These are phyloP conservation scores for Corniculantispora saksenae DNA, from an alignment of 2,329 filamentous ascomycete species.

Conservation along the genomic window DNA sequence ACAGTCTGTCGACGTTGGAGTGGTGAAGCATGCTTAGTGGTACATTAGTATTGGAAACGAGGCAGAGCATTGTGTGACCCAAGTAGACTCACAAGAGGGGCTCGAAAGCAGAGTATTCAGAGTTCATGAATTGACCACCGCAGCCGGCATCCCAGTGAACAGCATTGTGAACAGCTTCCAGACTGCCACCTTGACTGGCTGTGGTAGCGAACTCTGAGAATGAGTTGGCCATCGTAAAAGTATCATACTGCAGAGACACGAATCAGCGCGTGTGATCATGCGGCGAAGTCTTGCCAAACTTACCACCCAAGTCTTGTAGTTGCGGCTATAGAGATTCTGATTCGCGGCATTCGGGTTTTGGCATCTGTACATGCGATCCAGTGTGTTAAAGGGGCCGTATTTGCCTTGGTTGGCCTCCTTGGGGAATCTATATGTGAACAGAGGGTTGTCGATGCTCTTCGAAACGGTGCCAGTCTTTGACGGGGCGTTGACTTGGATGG, in stretches of 20 bases:
- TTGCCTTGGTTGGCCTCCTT: constrained; percentile 36
- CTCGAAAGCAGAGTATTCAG: constrained; percentile 45
- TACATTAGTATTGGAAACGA: not conserved
- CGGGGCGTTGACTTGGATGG: constrained; percentile 43
- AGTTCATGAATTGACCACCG: constrained; percentile 41
- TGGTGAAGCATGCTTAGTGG: constrained; percentile 46
- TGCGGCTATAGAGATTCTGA: constrained; percentile 30
- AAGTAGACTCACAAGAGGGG: constrained; percentile 48
- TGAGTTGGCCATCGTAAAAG: constrained; percentile 37
- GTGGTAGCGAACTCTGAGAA: constrained; percentile 39
- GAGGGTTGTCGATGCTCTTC: constrained; percentile 50
- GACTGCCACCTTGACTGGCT: constrained; percentile 38
- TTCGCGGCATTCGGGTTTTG: constrained; percentile 45
- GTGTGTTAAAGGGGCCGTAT: constrained; percentile 36
- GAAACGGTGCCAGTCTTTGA: constrained; percentile 31
- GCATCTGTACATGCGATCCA: constrained; percentile 26
- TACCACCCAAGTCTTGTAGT: constrained; percentile 41
- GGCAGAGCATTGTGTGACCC: too few species aligned
- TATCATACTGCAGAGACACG: constrained; percentile 38
- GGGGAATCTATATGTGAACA: constrained; percentile 54
- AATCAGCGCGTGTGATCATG: not conserved
- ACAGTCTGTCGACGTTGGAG: constrained; percentile 64
- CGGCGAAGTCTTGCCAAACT: constrained; percentile 20
- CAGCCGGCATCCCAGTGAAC: constrained; percentile 44
- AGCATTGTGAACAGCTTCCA: constrained; percentile 46